Percentiles rank a stretch among this genome's conserved stretches.
Evolutionary conservation across 2,329 filamentous ascomycete genomes (phyloP).

Genomic region (Trichoderma sp.): DNA sequence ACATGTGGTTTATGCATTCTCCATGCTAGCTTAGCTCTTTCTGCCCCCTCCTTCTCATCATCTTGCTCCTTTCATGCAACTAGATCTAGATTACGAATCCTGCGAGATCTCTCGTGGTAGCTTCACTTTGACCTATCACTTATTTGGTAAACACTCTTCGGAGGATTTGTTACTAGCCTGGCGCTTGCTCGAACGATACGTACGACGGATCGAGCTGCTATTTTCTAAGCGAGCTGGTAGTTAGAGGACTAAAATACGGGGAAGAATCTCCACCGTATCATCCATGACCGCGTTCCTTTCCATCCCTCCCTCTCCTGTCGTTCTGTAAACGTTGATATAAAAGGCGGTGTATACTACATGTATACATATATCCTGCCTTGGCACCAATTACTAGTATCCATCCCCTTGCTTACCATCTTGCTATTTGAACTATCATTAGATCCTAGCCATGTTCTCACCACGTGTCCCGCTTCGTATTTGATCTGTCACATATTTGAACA

Average conservation of each 20-base stretch:
- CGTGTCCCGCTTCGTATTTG: not conserved
- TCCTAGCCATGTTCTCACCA: not conserved
- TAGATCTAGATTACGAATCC: not conserved
- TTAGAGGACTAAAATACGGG: not conserved
- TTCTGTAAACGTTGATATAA: not conserved
- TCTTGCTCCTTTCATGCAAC: not conserved
- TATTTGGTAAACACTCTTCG: not conserved
- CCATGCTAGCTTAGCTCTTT: not conserved
- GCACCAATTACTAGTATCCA: not conserved
- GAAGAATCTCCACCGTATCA: not conserved
- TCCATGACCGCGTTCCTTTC: not conserved
- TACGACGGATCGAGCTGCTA: not conserved
- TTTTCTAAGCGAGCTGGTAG: not conserved
- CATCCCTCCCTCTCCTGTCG: not conserved
- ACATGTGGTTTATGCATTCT: not conserved
- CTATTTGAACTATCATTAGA: not conserved
- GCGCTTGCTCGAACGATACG: not conserved
- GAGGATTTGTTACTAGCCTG: not conserved
- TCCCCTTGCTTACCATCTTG: not conserved
- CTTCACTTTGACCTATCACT: not conserved
- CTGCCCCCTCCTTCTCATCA: not conserved
- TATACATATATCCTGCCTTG: not conserved
- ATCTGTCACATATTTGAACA: not conserved
- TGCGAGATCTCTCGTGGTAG: not conserved
- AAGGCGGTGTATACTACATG: not conserved